Evolutionary conservation across 257 asterid species (phyloP).

Genomic region (Gentiana straminea): DNA sequence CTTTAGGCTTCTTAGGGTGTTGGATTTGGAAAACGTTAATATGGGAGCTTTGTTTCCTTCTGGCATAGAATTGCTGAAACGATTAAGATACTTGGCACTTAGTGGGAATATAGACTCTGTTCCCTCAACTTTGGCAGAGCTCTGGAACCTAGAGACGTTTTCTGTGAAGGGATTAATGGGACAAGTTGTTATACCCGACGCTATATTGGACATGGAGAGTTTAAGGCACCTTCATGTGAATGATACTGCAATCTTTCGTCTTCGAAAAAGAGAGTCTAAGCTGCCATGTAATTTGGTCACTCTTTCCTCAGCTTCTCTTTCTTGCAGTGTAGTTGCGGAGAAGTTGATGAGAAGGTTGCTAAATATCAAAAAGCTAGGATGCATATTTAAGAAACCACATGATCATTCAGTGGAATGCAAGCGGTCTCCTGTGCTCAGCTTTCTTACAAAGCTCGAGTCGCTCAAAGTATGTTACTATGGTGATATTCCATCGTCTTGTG

Average conservation of each 20-base stretch:
- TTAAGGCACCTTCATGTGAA: slow-evolving; percentile 14
- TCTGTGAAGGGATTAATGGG: slow-evolving; percentile 4
- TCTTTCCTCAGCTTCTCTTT: not conserved
- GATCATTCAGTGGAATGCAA: not conserved
- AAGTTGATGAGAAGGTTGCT: not conserved
- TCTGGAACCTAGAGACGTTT: slow-evolving; percentile 9
- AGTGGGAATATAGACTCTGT: not conserved
- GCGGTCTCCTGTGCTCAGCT: not conserved
- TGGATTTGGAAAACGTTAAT: slow-evolving; percentile 4
- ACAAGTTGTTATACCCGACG: slow-evolving; percentile 1
- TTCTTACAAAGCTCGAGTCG: not conserved
- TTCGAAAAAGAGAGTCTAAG: not conserved
- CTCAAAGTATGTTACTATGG: not conserved
- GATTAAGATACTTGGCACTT: slow-evolving; percentile 10
- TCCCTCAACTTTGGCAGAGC: slow-evolving; percentile 1
- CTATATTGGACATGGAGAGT: slow-evolving; percentile 5
- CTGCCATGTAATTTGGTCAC: not conserved
- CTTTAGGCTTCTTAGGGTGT: slow-evolving; percentile 3
- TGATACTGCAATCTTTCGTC: not conserved
- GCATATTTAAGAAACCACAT: not conserved
- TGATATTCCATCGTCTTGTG: not conserved
- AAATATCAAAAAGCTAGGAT: not conserved
- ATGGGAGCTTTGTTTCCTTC: not conserved
- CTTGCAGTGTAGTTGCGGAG: not conserved
- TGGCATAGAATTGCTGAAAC: not conserved